A percentile compares a stretch with the other conserved stretches of the same genome.
These are phyloP conservation scores for Saccharomyces pastorianus DNA, from an alignment of 1,139 yeast genomes.

Conservation along the genomic window DNA sequence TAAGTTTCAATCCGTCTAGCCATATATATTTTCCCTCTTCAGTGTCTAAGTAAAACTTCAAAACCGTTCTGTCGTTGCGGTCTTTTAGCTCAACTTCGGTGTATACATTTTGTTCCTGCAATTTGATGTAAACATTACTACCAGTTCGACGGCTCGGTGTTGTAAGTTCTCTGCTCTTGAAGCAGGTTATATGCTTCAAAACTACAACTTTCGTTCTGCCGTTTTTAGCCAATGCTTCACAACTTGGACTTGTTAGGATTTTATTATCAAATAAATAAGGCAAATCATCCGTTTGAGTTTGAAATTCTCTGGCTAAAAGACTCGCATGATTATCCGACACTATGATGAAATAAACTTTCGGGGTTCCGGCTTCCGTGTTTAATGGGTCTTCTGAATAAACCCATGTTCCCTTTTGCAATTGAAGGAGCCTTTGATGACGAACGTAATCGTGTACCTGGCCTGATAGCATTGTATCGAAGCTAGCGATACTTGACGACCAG, in stretches of 20 bases:
- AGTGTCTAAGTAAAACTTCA: slow-evolving; percentile 64
- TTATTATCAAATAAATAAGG: slow-evolving; percentile 55
- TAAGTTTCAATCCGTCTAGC: slow-evolving; percentile 72
- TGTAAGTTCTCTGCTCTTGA: slow-evolving; percentile 18
- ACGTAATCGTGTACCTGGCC: slow-evolving; percentile 66
- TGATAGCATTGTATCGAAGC: slow-evolving; percentile 46
- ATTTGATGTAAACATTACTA: slow-evolving; percentile 39
- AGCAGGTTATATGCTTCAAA: slow-evolving; percentile 19
- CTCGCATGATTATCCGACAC: slow-evolving; percentile 66
- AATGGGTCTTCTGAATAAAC: slow-evolving; percentile 63
- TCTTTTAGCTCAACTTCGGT: slow-evolving; percentile 47
- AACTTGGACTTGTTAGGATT: slow-evolving; percentile 31
- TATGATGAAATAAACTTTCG: slow-evolving; percentile 48
- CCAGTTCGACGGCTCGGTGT: slow-evolving; percentile 12
- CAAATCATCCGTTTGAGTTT: slow-evolving; percentile 38
- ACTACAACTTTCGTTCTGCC: slow-evolving; percentile 36
- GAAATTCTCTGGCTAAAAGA: slow-evolving; percentile 54
- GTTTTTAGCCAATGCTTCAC: slow-evolving; percentile 37
- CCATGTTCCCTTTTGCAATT: slow-evolving; percentile 75
- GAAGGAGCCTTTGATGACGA: slow-evolving; percentile 64
- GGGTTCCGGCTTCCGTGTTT: slow-evolving; percentile 33
- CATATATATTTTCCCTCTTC: slow-evolving; percentile 64
- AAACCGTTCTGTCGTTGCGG: slow-evolving; percentile 36
- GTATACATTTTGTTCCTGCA: slow-evolving; percentile 47
- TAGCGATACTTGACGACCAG: slow-evolving; percentile 36